Base-by-base conservation (phyloP, 148 eudicot genomes). In the Camellia sinensis region DNA sequence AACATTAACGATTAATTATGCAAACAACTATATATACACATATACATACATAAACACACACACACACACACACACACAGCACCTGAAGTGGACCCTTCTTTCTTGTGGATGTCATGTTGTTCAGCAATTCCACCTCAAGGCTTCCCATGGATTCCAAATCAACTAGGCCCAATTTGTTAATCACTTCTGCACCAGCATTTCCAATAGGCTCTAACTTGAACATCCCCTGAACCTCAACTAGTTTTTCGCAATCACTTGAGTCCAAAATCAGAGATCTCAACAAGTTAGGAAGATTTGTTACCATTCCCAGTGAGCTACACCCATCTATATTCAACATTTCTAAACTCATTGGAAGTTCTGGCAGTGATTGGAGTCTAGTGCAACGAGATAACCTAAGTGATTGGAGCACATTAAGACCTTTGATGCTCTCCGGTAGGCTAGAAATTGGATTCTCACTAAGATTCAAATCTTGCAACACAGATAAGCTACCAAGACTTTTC, bases 191-290 rank as follows among this genome's bases (percentile, higher is more conserved):
- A 44, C 66, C 76, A 50, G 3, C 41, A 52, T 73, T 53, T 73
- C 62, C 60, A 53, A 53, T 21, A n/a, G 44, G 43, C 41, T 73
- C 76, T 53, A 73, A 52, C 76, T 73, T 73, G 61, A 73, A 73
- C 43, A 5, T 50, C 41, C 57, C 60, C 3, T 22, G 60, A 72
- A 72, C 61, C 75, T 72, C 75, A 52, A 72, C 57, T 22, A 48
- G 67, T 21, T 64, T 29, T 0, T 50, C 3, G 14, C 40, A 19
- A 19, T 29, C 37, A 3, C 10, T 1, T 5, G 21, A 3, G 40
- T n/a, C 0, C 43, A 19, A 50, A 48, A 6, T 0, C 3, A 70
- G 6, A 19, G 18, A 48, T 50, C 2, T 5, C n/a, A 11, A 52
- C 3, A 10, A 12, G 59, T 50, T 72, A 48, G 75, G 59, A n/a